Conservation (phyloP, 768 basidiomycete species). For the Cubamyces sp. region DNA sequence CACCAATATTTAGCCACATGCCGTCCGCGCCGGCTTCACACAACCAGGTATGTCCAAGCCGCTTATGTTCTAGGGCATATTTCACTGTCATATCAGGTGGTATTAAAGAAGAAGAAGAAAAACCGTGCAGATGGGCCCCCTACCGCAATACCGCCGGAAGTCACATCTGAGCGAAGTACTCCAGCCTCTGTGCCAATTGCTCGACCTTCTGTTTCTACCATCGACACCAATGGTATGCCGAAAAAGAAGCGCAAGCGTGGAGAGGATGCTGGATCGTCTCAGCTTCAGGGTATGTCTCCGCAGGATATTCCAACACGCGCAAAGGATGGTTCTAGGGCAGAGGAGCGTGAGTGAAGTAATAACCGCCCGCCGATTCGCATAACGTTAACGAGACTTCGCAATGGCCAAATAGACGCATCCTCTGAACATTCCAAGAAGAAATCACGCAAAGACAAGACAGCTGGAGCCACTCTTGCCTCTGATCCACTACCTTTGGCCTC, state of each 20-base stretch:
- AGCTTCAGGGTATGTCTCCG: neutral
- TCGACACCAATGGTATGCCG: slow-evolving; percentile 16
- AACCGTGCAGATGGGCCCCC: neutral
- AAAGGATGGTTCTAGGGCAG: neutral
- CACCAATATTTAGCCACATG: neutral
- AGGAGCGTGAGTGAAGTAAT: neutral
- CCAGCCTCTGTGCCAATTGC: neutral
- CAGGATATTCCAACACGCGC: neutral
- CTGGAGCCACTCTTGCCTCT: neutral
- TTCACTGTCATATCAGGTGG: neutral
- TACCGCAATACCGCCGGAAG: neutral
- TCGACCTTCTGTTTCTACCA: slow-evolving; percentile 1
- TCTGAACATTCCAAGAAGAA: slow-evolving; percentile 3
- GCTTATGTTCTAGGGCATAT: neutral
- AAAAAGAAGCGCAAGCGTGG: slow-evolving; percentile 21
- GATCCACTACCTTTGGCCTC: neutral
- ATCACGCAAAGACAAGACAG: neutral
- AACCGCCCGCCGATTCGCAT: too few relatives aligned
- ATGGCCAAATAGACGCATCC: neutral
- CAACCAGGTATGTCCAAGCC: neutral
- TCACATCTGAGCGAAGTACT: neutral
- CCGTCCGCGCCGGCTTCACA: neutral
- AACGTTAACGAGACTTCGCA: too few relatives aligned
- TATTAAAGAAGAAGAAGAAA: slow-evolving; percentile 8
- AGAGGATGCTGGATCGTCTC: neutral